phyloP scores from a whole-genome alignment of 208 protist species.

The Entamoeba histolytica region DNA sequence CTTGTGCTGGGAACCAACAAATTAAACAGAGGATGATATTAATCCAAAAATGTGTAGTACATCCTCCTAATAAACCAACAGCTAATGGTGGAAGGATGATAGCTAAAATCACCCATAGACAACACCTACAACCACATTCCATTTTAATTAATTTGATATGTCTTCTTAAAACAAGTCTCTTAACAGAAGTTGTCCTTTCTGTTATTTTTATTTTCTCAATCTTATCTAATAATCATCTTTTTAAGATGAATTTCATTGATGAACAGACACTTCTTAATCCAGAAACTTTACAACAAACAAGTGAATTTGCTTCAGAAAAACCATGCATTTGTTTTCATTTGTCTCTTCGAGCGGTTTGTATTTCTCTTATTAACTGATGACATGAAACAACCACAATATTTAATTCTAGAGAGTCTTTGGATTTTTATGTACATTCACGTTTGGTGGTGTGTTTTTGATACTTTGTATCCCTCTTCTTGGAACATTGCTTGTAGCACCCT shows the following conservation, averaged over 20 bases:
- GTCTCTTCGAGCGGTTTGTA: not conserved
- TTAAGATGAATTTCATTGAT: not conserved
- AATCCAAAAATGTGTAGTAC: not conserved
- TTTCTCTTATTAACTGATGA: not conserved
- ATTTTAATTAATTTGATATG: not conserved
- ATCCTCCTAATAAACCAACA: not conserved
- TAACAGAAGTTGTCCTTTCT: no score
- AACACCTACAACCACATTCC: not conserved
- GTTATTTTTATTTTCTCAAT: no score
- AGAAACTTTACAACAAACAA: not conserved
- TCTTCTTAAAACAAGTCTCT: no score
- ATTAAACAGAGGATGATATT: not conserved
- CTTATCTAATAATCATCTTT: no score
- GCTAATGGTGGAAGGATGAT: not conserved
- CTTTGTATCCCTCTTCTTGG: not conserved
- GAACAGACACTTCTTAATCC: not conserved
- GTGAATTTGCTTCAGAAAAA: not conserved
- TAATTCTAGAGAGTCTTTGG: not conserved
- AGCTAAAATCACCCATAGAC: not conserved
- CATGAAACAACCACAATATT: not conserved
- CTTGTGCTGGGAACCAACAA: not conserved
- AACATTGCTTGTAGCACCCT: not conserved
- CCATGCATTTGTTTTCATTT: not conserved
- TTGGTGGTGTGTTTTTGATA: not conserved
- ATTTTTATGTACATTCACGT: not conserved